These are phyloP conservation scores for Kodamaea sp. DNA, from an alignment of 1,139 yeast species.

Conservation along the genomic window DNA sequence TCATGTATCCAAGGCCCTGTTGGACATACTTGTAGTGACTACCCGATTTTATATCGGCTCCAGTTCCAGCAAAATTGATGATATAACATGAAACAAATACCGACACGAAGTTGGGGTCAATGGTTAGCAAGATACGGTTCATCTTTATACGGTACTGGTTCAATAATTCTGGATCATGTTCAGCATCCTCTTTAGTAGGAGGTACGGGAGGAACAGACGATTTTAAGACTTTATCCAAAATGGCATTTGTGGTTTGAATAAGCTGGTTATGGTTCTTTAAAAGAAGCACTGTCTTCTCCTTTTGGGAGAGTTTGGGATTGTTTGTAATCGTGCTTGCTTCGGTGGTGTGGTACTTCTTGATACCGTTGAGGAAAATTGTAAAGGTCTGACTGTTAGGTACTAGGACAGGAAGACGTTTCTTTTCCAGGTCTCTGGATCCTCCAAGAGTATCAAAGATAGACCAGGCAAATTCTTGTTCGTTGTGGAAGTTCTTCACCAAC, in stretches of 20 bases:
- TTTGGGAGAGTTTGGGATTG: conserved; percentile 17
- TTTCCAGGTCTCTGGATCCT: conserved; percentile 1
- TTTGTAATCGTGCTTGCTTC: conserved; percentile 19
- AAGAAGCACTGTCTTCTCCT: conserved; percentile 24
- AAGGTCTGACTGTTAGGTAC: conserved; percentile 41
- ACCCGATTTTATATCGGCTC: conserved; percentile 21
- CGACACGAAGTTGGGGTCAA: conserved; percentile 34
- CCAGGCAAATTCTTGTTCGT: conserved; percentile 43
- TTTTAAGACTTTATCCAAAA: conserved; percentile 28
- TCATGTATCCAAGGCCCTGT: conserved; percentile 30
- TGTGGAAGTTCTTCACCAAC: conserved; percentile 33
- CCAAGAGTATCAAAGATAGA: conserved; percentile 29
- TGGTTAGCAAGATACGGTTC: conserved; percentile 23
- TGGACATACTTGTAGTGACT: conserved; percentile 35
- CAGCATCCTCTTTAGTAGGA: conserved; percentile 30
- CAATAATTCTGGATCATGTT: conserved; percentile 21
- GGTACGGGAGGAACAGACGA: conserved; percentile 39
- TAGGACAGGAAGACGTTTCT: conserved; percentile 16
- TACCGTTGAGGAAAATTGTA: conserved; percentile 43
- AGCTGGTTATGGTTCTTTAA: conserved; percentile 32
- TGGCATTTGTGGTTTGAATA: conserved; percentile 28
- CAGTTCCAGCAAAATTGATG: conserved; percentile 31
- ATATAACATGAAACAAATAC: conserved; percentile 34
- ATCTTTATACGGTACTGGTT: conserved; percentile 20
- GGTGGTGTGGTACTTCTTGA: conserved; percentile 24